Conservation (phyloP, 192 early-diverging fungal genomes). For the Coemansia sp. region DNA sequence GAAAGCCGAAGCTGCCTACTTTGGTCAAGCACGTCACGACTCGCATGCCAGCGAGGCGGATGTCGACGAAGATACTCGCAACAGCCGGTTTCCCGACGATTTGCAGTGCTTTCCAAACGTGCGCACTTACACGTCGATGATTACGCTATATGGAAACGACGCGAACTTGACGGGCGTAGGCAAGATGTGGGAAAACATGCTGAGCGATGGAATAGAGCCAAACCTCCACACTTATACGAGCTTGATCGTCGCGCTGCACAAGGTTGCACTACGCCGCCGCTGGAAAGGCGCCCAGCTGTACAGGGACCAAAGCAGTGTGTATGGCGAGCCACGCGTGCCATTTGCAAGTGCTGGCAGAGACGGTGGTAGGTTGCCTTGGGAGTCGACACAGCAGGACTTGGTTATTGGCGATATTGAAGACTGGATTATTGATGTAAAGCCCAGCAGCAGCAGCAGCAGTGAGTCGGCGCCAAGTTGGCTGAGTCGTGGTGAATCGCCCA, state of each 20-base stretch:
- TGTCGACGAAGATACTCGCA: not conserved
- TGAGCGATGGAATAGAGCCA: conserved; percentile 30
- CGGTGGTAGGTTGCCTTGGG: not conserved
- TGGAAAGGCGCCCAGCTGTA: conserved; percentile 10
- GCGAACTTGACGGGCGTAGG: conserved; percentile 24
- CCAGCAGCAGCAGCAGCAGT: not conserved
- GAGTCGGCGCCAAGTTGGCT: not conserved
- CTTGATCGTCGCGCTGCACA: conserved; percentile 36
- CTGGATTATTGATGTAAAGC: conserved; percentile 5
- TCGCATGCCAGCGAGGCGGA: not conserved
- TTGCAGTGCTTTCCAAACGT: conserved; percentile 48
- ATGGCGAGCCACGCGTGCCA: not conserved
- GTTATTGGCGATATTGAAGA: conserved; percentile 36
- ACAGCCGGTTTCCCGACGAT: conserved; percentile 21
- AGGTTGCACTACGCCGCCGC: conserved; percentile 35
- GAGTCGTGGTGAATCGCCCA: not conserved
- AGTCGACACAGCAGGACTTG: conserved; percentile 27
- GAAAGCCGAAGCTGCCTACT: conserved; percentile 18
- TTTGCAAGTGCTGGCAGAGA: not conserved
- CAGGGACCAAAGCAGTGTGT: not conserved
- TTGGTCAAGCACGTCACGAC: conserved; percentile 10
- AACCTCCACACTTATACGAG: conserved; percentile 47
- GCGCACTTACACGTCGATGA: conserved; percentile 45
- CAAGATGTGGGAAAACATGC: conserved; percentile 35
- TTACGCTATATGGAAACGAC: conserved; percentile 36